Evolutionary conservation across 169 alveolate genomes (phyloP), one percentile per base, ranked within the genome.

Genomic region (Plasmodium chabaudi): DNA sequence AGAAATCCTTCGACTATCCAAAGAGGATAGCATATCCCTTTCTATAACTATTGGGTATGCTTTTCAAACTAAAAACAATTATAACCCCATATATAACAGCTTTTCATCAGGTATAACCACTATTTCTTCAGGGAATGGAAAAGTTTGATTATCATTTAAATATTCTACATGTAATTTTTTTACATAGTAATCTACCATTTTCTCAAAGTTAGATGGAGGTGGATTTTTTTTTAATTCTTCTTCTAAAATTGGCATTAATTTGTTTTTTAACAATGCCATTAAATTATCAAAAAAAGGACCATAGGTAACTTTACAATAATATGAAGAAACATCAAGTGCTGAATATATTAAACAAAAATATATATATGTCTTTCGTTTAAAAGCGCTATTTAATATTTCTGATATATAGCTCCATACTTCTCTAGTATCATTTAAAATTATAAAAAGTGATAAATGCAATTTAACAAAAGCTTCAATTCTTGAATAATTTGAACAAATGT

Each of bases 341-440:
- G 88, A 5, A 34, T 74, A 74, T 21, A 74, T 74, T 57, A 74
- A 53, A 51, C 74, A 60, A 57, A 74, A 74, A 67, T 74, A 74
- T 2, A 74, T 34, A 25, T 74, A 74, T 4, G 69, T 74, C 23
- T 74, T 74, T 17, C 88, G 60, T 64, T 74, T 59, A 23, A 44
- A 74, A 1, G 88, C 88, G 46, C 88, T 74, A 64, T 74, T 74
- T n/a, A 74, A 17, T 19, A 74, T 9, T 34, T 74, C 88, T 15
- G 88, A 57, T 74, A 74, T 42, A 53, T 74, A 74, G 44, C 61
- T 42, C 88, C 88, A 74, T 67, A 74, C 63, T 51, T 74, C 88
- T 74, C 88, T 74, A 10, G 88, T 74, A 51, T 74, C 88, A 51
- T 74, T 74, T 74, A 74, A 44, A 44, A 74, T 60, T 59, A 74